phyloP scores from a whole-genome alignment of 1,284 basidiomycete genomes.

The Vanrija sp. region DNA sequence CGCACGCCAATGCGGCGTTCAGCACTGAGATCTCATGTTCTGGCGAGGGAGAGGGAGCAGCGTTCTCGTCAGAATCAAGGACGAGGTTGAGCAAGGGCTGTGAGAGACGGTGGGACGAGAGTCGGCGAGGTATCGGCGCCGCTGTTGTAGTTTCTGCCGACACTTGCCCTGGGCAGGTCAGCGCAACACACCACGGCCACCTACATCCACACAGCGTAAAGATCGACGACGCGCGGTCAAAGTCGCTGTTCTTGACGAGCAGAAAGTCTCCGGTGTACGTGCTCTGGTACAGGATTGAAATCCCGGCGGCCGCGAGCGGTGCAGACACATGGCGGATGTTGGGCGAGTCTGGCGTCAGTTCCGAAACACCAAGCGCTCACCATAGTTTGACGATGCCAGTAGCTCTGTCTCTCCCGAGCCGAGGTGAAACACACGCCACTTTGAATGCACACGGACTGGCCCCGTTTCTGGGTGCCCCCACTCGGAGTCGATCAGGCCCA shows the following conservation, averaged over 20 bases:
- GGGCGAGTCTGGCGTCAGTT: conserved; percentile 35
- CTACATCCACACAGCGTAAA: conserved; percentile 37
- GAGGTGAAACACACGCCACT: conserved; percentile 46
- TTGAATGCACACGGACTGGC: conserved; percentile 24
- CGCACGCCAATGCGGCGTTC: conserved; percentile 32
- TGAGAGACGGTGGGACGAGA: conserved; percentile 22
- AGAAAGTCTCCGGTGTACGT: conserved; percentile 82
- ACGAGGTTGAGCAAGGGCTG: neutral
- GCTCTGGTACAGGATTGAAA: conserved; percentile 78
- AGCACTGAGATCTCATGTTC: conserved; percentile 36
- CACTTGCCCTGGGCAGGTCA: conserved; percentile 24
- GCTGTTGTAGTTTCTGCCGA: conserved; percentile 7
- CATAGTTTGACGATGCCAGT: conserved; percentile 28
- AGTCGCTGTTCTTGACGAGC: conserved; percentile 53
- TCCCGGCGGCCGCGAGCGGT: conserved; percentile 70
- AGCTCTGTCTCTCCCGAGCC: conserved; percentile 34
- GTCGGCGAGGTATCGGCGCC: conserved; percentile 12
- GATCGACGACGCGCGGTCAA: conserved; percentile 31
- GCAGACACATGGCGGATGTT: conserved; percentile 68
- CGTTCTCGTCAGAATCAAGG: neutral
- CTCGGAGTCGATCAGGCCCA: conserved; percentile 27
- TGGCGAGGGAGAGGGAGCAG: conserved; percentile 4
- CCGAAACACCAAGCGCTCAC: conserved; percentile 14
- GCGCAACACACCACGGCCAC: conserved; percentile 17
- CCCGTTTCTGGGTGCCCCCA: conserved; percentile 20